A percentile compares a stretch with the other conserved stretches of the same genome.
These are phyloP conservation scores for Caryopteris hybrid DNA, from an alignment of 305 asterid genomes.

Conservation along the genomic window DNA sequence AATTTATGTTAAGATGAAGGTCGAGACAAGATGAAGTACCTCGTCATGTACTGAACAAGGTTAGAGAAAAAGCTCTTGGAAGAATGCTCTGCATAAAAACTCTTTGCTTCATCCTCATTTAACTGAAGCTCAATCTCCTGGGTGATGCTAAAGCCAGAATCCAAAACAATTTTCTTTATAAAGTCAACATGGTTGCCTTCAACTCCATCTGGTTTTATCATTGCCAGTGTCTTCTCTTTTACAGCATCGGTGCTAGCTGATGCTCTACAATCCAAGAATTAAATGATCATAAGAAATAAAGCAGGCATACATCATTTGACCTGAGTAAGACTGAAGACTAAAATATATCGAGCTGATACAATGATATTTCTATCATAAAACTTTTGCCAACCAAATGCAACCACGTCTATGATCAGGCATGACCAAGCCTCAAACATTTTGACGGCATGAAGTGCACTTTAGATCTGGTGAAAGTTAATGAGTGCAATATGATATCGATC, in stretches of 20 bases:
- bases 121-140: conserved; percentile 51
- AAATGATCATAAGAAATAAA: neutral
- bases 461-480: neutral
- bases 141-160: conserved; percentile 52
- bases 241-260: conserved; percentile 30
- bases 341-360: neutral
- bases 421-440: neutral
- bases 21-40: conserved; percentile 32
- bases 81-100: conserved; percentile 71
- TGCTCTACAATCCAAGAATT: conserved; percentile 31
- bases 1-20: conserved; percentile 8
- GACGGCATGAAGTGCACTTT: neutral
- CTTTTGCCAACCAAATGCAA: neutral
- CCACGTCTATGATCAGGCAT: neutral
- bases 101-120: conserved; percentile 43
- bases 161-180: conserved; percentile 54
- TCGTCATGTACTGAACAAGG: conserved; percentile 76
- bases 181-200: conserved; percentile 48
- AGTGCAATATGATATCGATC: neutral
- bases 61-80: conserved; percentile 57
- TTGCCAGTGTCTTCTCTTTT: conserved; percentile 67
- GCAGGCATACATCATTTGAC: neutral
- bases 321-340: neutral
- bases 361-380: neutral
- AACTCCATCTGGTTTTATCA: conserved; percentile 85